Evolutionary conservation across 2,329 filamentous ascomycete species (phyloP), one percentile per base, ranked within the genome.

Genomic region (Diaporthe sp.): DNA sequence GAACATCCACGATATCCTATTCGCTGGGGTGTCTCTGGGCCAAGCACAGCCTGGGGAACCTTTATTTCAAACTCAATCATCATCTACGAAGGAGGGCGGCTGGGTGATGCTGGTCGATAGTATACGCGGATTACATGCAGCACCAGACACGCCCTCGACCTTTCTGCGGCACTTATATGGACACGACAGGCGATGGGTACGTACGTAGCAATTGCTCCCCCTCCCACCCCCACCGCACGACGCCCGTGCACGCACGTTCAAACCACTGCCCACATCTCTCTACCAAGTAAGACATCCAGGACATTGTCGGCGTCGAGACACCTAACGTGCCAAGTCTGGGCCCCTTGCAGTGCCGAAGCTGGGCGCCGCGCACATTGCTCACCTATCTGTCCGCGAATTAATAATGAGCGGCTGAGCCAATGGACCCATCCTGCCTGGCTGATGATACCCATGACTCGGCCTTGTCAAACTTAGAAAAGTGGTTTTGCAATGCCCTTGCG

Each of bases 381-480:
- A 49, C 65, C 46, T 28, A 53, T 42, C 31, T 28, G 10, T 19
- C n/a, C 49, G 49, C 65, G 34, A 34, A 69, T 42, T 55, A 39
- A 39, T 69, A 22, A 37, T 69, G 25, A 55, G 49, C 49, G 42
- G 31, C 9, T 22, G 34, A 55, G 34, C 65, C 15, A 25, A 17
- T 42, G 49, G 31, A 49, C 31, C 31, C 31, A 25, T 34, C 22
- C 61, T 19, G 62, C n/a, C 49, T 55, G 22, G 49, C n/a, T 22
- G 65, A 69, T 25, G 25, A 53, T 28, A 42, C 65, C 65, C 65
- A 69, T 69, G 65, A 69, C 65, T 69, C 65, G 49, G n/a, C 65
- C 65, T 12, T 69, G 65, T 69, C 65, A 42, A 69, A 69, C 65
- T 69, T 55, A 69, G 65, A 69, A 69, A 69, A 69, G 65, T 69